These are phyloP conservation scores for Bipolaris oryzae DNA, from an alignment of 2,329 filamentous ascomycete species.

Conservation along the genomic window DNA sequence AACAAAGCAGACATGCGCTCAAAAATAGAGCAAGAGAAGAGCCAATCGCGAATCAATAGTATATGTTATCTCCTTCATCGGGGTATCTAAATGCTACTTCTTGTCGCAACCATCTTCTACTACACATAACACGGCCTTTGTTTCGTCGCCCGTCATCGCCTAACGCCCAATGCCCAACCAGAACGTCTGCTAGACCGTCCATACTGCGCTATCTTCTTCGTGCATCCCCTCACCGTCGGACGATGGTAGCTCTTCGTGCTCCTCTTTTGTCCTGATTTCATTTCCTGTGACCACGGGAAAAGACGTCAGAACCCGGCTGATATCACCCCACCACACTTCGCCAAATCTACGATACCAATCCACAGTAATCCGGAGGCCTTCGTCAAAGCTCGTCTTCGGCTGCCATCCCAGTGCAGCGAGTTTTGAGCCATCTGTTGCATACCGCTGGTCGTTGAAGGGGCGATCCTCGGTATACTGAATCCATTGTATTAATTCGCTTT, in stretches of 20 bases:
- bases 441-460: slow-evolving; percentile 60
- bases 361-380: slow-evolving; percentile 46
- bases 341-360: slow-evolving; percentile 50
- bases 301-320: slow-evolving; percentile 47
- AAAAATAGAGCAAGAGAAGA: neutral
- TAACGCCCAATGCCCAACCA: slow-evolving; percentile 7
- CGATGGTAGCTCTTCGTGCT: slow-evolving; percentile 46
- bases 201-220: slow-evolving; percentile 22
- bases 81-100: slow-evolving; percentile 21
- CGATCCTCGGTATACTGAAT: slow-evolving; percentile 78
- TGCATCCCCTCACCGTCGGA: slow-evolving; percentile 35
- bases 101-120: neutral
- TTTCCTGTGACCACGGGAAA: slow-evolving; percentile 49
- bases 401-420: slow-evolving; percentile 46
- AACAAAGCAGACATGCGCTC: neutral
- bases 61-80: neutral
- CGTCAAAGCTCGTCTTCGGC: slow-evolving; percentile 44
- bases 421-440: slow-evolving; percentile 49
- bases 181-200: slow-evolving; percentile 26
- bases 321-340: slow-evolving; percentile 51
- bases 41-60: neutral
- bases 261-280: slow-evolving; percentile 50
- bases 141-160: neutral
- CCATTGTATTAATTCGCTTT: slow-evolving; percentile 63
- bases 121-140: neutral